Conservation (phyloP, 495 filamentous ascomycete genomes). For the Aspergillus steynii region DNA sequence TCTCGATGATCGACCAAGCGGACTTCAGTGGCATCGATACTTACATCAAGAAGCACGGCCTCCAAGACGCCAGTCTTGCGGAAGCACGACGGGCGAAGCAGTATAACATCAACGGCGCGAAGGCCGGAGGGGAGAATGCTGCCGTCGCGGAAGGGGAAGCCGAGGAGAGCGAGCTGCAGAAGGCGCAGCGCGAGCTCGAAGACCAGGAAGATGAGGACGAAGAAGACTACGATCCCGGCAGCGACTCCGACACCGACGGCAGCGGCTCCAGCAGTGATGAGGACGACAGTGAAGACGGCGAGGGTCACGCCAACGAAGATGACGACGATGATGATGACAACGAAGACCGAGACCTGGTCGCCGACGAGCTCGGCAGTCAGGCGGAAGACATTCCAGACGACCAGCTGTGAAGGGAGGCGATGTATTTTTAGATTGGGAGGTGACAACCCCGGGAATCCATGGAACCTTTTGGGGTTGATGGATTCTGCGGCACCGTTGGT, state of each 20-base stretch:
- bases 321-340: conserved; percentile 48
- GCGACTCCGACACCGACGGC: conserved; percentile 71
- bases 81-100: conserved; percentile 82
- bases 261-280: conserved; percentile 58
- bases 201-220: conserved; percentile 77
- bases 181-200: conserved; percentile 66
- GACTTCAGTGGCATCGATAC: conserved; percentile 81
- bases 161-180: conserved; percentile 60
- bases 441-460: background rate
- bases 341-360: conserved; percentile 44
- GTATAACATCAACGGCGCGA: conserved; percentile 65
- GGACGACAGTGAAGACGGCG: conserved; percentile 51
- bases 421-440: background rate
- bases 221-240: conserved; percentile 86
- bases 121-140: conserved; percentile 48
- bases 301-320: conserved; percentile 32
- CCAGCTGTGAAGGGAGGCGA: conserved; percentile 21
- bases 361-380: conserved; percentile 41
- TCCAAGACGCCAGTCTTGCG: conserved; percentile 92
- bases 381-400: conserved; percentile 37
- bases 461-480: background rate
- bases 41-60: conserved; percentile 76
- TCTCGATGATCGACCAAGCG: conserved; percentile 84
- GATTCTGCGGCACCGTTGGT: no score
- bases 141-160: conserved; percentile 29